Conservation (phyloP, 352 stramenopile species). For the Globisporangium paroecandrum region DNA sequence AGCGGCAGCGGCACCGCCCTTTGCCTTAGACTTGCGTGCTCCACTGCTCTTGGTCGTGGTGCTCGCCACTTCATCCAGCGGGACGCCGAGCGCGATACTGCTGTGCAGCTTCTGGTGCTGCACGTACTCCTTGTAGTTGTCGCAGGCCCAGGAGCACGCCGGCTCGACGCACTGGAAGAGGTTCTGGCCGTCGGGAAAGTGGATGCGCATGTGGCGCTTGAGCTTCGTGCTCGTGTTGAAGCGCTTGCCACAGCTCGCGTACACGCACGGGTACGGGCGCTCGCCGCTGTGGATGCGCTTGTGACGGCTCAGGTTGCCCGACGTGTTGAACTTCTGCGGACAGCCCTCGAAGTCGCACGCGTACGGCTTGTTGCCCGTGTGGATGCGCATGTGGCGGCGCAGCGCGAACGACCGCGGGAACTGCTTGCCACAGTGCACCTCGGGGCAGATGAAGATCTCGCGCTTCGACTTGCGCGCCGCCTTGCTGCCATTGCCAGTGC, state of each 20-base stretch:
- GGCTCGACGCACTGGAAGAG: conserved; percentile 63
- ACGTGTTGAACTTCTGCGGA: conserved; percentile 82
- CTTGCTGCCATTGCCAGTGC: not conserved
- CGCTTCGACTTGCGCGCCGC: conserved; percentile 21
- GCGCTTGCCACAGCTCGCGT: conserved; percentile 71
- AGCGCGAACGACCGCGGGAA: conserved; percentile 85
- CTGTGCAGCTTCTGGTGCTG: conserved; percentile 27
- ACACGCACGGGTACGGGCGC: conserved; percentile 76
- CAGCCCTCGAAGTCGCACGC: conserved; percentile 75
- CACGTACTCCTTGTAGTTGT: conserved; percentile 80
- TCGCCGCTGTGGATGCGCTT: conserved; percentile 87
- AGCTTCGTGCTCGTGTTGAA: conserved; percentile 89
- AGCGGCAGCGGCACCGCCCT: not conserved
- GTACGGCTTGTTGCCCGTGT: conserved; percentile 82
- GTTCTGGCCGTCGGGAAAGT: conserved; percentile 76
- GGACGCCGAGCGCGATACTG: conserved; percentile 26
- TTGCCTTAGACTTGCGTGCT: conserved; percentile 1
- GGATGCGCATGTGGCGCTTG: conserved; percentile 87
- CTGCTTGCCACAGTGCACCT: conserved; percentile 80
- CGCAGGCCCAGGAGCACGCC: conserved; percentile 54
- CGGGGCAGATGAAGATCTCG: conserved; percentile 60
- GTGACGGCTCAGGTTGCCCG: conserved; percentile 82
- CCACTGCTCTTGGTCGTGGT: conserved; percentile 17
- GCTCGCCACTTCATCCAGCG: conserved; percentile 23
- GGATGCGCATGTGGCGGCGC: conserved; percentile 79